phyloP scores from a whole-genome alignment of 805 yeast genomes.

The Hermanozyma aechmeae region DNA sequence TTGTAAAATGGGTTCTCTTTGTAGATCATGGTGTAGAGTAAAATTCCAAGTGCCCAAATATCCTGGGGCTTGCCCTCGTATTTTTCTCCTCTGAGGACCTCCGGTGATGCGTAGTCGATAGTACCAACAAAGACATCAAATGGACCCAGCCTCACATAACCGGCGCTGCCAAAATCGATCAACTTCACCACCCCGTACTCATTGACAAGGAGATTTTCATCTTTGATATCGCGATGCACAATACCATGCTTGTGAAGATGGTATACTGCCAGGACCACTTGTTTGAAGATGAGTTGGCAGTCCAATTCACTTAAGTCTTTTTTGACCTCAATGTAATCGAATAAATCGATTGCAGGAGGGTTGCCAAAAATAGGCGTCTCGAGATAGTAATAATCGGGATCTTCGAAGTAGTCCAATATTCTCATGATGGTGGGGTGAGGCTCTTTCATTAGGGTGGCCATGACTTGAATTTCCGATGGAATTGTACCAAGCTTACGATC shows the following conservation, averaged over 20 bases:
- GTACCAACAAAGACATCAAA: constrained; percentile 98
- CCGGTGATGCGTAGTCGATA: constrained; percentile 96
- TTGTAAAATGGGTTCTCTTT: constrained; percentile 94
- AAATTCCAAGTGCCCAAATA: constrained; percentile 92
- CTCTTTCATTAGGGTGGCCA: constrained; percentile 66
- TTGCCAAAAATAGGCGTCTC: constrained; percentile 87
- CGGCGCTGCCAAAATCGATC: constrained; percentile 95
- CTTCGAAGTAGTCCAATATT: constrained; percentile 88
- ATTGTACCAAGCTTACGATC: constrained; percentile 87
- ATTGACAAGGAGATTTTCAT: constrained; percentile 87
- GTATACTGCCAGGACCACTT: constrained; percentile 66
- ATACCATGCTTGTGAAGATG: constrained; percentile 82
- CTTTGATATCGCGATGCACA: constrained; percentile 91
- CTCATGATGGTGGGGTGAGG: constrained; percentile 87
- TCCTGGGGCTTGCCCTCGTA: constrained; percentile 94
- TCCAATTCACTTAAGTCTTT: constrained; percentile 74
- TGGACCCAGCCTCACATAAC: constrained; percentile 83
- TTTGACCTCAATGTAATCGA: constrained; percentile 83
- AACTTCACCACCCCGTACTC: constrained; percentile 70
- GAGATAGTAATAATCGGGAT: constrained; percentile 77
- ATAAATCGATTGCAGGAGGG: constrained; percentile 86
- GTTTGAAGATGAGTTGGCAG: constrained; percentile 69
- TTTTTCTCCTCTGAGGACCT: constrained; percentile 79
- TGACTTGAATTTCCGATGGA: constrained; percentile 91
- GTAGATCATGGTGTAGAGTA: constrained; percentile 80